Base-by-base conservation (phyloP, 1,139 yeast genomes). In the Suhomyces choctaworum region DNA sequence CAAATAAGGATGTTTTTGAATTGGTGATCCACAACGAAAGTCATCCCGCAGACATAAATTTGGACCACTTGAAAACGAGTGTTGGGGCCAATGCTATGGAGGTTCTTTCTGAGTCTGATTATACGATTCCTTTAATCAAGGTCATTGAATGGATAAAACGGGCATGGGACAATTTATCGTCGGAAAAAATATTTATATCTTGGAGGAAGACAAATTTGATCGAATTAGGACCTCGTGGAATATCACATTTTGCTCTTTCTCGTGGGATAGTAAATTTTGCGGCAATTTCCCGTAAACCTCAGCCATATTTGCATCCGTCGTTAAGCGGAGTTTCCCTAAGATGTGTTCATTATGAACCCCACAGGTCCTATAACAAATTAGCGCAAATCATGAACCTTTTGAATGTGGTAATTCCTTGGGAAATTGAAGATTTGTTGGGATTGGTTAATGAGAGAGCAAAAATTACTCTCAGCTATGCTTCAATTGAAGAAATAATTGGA, bases 401-500 rank as follows among this genome's bases (percentile, higher is more conserved):
- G 39, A 67, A 64, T 47, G 83, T 69, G 26, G 71, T 60, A 7
- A 67, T 76, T 34, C 75, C 79, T 10, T 80, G 86, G 86, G 79
- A 77, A 34, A 62, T 73, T 20, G 76, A 75, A 33, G 76, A 76
- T 44, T 53, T 80, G 21, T 48, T 79, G 31, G 81, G 79, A 21
- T 57, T 80, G 31, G 75, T 77, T 7, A 73, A 78, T 36, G 87
- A 80, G 52, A 62, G 78, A 39, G 78, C 76, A 27, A 74, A 72
- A 46, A 70, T 77, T 17, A 73, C 76, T 2, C 51, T 68, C n/a
- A 67, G 64, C 40, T 80, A 79, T 50, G 65, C 74, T 9, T 78
- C 84, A n/a, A 76, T 78, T 33, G 81, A 75, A 40, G 86, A 80
- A 45, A 71, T 80, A 29, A 78, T 80, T 4, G 78, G 79, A 16